phyloP scores from a whole-genome alignment of 306 rosid species.

The Lotus japonicus region DNA sequence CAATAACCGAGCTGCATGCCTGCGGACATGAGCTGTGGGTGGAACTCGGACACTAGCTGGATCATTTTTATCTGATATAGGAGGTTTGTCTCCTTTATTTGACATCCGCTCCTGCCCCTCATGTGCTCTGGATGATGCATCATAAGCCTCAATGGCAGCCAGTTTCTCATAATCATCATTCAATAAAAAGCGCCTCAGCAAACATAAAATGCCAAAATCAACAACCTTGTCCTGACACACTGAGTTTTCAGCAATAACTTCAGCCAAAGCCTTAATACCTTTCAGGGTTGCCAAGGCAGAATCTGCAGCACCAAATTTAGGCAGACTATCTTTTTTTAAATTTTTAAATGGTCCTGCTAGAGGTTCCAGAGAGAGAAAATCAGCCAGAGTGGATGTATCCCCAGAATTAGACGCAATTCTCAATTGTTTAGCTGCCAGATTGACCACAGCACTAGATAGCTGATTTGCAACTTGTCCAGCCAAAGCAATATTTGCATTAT shows the following conservation, averaged over 20 bases:
- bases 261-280: constrained; percentile 88
- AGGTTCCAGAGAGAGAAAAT: constrained; percentile 77
- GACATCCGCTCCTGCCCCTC: constrained; percentile 56
- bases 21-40: constrained; percentile 87
- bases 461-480: constrained; percentile 74
- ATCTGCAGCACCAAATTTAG: constrained; percentile 85
- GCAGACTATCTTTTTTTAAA: constrained; percentile 53
- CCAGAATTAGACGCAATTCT: constrained; percentile 41
- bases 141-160: constrained; percentile 81
- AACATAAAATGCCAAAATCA: constrained; percentile 67
- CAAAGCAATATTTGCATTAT: constrained; percentile 66
- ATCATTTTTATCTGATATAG: constrained; percentile 39
- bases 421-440: constrained; percentile 64
- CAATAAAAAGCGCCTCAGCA: constrained; percentile 79
- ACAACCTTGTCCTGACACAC: constrained; percentile 50
- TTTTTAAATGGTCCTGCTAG: constrained; percentile 60
- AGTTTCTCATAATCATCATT: constrained; percentile 89
- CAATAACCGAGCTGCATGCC: constrained; percentile 88
- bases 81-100: constrained; percentile 35
- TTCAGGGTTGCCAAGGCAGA: constrained; percentile 86
- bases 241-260: constrained; percentile 66
- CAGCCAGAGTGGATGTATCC: constrained; percentile 61
- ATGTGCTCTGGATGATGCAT: constrained; percentile 76
- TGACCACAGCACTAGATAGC: constrained; percentile 71
- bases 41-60: constrained; percentile 82